Percentiles rank a stretch among this genome's conserved stretches.
phyloP scores from a whole-genome alignment of 2,329 filamentous ascomycete genomes.

The Nemania bipapillata region DNA sequence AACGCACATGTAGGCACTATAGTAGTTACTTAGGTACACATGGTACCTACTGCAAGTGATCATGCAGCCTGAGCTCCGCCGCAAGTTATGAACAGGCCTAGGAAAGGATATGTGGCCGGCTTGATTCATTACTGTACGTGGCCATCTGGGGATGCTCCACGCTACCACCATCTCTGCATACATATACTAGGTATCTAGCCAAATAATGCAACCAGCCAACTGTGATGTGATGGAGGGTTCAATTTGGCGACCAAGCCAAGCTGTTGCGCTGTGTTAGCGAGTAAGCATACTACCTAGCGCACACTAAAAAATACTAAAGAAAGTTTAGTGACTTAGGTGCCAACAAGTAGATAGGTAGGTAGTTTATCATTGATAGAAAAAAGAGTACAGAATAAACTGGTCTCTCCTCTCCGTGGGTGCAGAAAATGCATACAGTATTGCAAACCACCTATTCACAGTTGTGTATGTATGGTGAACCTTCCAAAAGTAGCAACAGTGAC shows the following conservation, averaged over 20 bases:
- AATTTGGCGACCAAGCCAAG: not conserved
- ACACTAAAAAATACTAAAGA: not conserved
- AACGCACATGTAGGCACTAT: not conserved
- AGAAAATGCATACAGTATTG: no score
- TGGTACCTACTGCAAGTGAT: conserved; percentile 27
- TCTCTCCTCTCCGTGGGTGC: not conserved
- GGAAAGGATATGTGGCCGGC: conserved; percentile 14
- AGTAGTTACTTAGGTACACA: not conserved
- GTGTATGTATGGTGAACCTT: not conserved
- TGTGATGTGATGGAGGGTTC: conserved; percentile 26
- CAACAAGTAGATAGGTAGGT: no score
- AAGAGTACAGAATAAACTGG: not conserved
- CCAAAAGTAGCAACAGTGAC: not conserved
- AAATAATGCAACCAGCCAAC: conserved; percentile 20
- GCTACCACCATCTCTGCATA: conserved; percentile 17
- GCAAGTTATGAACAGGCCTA: not conserved
- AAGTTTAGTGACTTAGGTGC: no score
- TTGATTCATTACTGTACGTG: conserved; percentile 37
- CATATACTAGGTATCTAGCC: not conserved
- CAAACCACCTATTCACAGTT: no score
- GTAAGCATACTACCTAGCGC: conserved; percentile 12
- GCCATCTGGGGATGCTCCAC: conserved; percentile 35
- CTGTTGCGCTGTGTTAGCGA: conserved; percentile 1
- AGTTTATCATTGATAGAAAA: not conserved
- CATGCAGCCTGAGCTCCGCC: conserved; percentile 30